These are phyloP conservation scores for Rhizoclosmatium sp. DNA, from an alignment of 192 early-diverging fungal species.

Conservation along the genomic window DNA sequence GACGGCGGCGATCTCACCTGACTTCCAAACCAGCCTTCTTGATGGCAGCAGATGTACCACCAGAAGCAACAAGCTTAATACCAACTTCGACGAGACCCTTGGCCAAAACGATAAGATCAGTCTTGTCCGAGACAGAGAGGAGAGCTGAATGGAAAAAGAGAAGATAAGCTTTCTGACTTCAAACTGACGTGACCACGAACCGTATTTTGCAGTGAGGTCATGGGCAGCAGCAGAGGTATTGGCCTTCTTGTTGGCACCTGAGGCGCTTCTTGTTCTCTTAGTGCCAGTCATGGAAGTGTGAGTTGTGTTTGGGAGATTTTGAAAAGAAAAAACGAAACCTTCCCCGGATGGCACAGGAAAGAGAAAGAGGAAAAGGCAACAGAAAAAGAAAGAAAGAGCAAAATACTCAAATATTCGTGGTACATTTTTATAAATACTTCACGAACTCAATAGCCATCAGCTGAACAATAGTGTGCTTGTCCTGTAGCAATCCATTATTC, in stretches of 20 bases:
- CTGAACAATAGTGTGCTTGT: no score
- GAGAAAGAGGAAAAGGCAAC: no score
- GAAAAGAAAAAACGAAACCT: neutral
- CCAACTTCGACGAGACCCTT: slow-evolving; percentile 77
- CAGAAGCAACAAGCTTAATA: slow-evolving; percentile 89
- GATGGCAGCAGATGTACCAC: slow-evolving; percentile 92
- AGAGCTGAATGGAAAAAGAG: slow-evolving; percentile 41
- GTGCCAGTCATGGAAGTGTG: slow-evolving; percentile 16
- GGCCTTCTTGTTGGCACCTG: slow-evolving; percentile 22
- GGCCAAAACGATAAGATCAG: slow-evolving; percentile 89
- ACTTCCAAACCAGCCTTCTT: slow-evolving; percentile 89
- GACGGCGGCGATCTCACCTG: slow-evolving; percentile 54
- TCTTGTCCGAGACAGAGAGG: slow-evolving; percentile 98
- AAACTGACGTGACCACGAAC: neutral
- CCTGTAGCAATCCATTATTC: no score
- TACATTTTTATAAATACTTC: no score
- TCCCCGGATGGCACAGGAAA: no score
- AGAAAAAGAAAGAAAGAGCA: neutral
- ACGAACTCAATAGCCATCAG: no score
- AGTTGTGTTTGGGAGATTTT: neutral
- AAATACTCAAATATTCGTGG: neutral
- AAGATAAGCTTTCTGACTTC: neutral
- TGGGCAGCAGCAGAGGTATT: slow-evolving; percentile 1
- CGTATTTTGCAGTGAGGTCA: slow-evolving; percentile 23
- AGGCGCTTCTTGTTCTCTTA: slow-evolving; percentile 13